Conservation (phyloP, 371 early-diverging fungal genomes). For the Rhizopus sp. region DNA sequence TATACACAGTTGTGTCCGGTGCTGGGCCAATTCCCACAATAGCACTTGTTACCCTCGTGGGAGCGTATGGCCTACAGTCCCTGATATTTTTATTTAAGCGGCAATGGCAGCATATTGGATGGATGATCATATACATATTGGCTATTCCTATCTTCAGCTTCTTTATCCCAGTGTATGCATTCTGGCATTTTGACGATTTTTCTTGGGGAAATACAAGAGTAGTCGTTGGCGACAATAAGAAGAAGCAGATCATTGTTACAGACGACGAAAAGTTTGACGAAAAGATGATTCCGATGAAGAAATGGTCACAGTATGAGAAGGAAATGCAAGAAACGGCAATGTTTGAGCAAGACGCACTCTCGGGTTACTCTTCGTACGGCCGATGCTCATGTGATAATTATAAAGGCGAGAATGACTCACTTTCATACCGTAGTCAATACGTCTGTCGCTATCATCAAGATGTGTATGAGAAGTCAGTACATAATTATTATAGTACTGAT, state of each 20-base stretch:
- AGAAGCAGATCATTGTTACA: constrained; percentile 42
- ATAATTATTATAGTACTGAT: neutral
- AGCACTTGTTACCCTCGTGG: constrained; percentile 74
- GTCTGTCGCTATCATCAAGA: neutral
- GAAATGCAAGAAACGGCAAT: constrained; percentile 64
- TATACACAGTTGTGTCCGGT: constrained; percentile 55
- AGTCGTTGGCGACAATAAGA: constrained; percentile 70
- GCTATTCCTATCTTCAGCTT: constrained; percentile 96
- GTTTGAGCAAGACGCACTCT: constrained; percentile 2
- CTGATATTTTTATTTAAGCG: constrained; percentile 87
- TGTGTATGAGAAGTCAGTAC: neutral
- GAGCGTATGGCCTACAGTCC: constrained; percentile 89
- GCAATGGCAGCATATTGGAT: constrained; percentile 87
- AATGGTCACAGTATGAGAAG: constrained; percentile 78
- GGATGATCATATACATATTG: constrained; percentile 93
- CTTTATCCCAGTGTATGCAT: constrained; percentile 95
- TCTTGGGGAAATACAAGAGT: constrained; percentile 97
- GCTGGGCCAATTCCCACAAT: constrained; percentile 62
- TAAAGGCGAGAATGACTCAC: neutral
- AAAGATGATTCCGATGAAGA: constrained; percentile 60
- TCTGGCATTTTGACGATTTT: constrained; percentile 99
- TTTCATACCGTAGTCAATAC: neutral
- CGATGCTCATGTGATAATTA: neutral
- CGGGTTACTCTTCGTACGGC: neutral
- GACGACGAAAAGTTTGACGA: constrained; percentile 61